Base-by-base conservation (phyloP, 768 basidiomycete genomes). In the Macrolepiota albuminosa region DNA sequence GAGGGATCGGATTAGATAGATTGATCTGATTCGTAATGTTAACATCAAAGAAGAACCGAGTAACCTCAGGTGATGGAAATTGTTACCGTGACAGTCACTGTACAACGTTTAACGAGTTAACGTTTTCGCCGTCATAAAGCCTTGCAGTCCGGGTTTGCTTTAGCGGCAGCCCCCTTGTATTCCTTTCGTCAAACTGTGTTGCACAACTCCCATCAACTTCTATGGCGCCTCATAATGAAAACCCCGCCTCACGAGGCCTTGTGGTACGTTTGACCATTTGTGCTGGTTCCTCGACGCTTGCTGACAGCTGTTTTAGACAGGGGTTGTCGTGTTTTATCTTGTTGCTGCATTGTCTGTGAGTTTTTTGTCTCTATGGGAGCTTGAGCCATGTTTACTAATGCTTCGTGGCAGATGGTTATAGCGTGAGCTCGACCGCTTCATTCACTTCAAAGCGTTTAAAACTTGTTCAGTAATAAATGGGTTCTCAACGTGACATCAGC, bases 331-430 rank as follows among this genome's bases (percentile, higher is more conserved):
- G 13, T 95, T 95, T 74, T 95, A 95, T 70, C 83, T 95, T 58
- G 82, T 93, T n/a, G 92, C 93, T 57, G 93, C 93, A 26, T 74
- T 95, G 59, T 81, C 89, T 69, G 93, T 94, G 73, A 66, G 92
- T 85, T 14, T 14, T 29, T 16, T n/a, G 26, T 48, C 9, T 29
- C 11, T 24, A 13, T 24, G 46, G 24, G 21, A 53, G 21, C 31
- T 18, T 34, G 47, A 21, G 6, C 54, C 7, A 48, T 39, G 31
- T 34, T 58, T 29, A 46, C 49, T 53, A 40, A 45, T 34, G 48
- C 56, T 52, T 56, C 16, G 59, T 55, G 47, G 0, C 69, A 93
- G 91, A 93, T 95, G 93, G 88, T 95, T 65, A 88, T 95, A 83
- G 93, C 91, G 88, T 93, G 80, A 60, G 73, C 61, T 9, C 29